phyloP scores from a whole-genome alignment of 257 asterid species.

The Penstemon eatonii region DNA sequence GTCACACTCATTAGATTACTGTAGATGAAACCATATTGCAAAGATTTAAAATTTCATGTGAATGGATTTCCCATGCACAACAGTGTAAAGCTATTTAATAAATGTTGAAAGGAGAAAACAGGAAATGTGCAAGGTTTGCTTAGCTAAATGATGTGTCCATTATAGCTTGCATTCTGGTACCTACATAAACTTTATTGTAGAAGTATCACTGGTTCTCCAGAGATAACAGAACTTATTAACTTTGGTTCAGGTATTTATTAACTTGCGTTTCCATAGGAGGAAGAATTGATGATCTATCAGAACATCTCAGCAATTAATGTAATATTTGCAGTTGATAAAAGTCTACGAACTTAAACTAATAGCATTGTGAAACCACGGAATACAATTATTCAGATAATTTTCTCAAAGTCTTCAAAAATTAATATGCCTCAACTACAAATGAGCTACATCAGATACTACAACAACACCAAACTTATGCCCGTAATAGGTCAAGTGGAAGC shows the following conservation, averaged over 20 bases:
- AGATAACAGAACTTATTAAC: conserved; percentile 14
- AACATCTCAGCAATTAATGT: background rate
- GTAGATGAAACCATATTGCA: conserved; percentile 11
- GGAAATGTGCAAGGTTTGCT: conserved; percentile 21
- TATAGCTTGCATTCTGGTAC: conserved; percentile 25
- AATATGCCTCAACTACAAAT: background rate
- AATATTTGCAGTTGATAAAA: background rate
- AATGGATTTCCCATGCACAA: conserved; percentile 3
- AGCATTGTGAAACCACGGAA: background rate
- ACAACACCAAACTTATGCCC: background rate
- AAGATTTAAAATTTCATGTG: conserved; percentile 21
- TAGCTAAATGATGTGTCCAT: conserved; percentile 21
- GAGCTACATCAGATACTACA: background rate
- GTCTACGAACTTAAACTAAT: background rate
- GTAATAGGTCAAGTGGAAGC: background rate
- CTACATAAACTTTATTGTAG: conserved; percentile 8
- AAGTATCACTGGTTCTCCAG: conserved; percentile 10
- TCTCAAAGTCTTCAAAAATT: background rate
- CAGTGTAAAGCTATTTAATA: conserved; percentile 35
- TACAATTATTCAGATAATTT: background rate
- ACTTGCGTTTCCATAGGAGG: background rate
- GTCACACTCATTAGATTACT: conserved; percentile 7
- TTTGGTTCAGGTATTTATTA: background rate
- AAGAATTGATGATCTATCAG: background rate
- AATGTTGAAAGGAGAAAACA: conserved; percentile 29